Evolutionary conservation across 495 filamentous ascomycete genomes (phyloP).

Genomic region (Hypoxylon cercidicola): DNA sequence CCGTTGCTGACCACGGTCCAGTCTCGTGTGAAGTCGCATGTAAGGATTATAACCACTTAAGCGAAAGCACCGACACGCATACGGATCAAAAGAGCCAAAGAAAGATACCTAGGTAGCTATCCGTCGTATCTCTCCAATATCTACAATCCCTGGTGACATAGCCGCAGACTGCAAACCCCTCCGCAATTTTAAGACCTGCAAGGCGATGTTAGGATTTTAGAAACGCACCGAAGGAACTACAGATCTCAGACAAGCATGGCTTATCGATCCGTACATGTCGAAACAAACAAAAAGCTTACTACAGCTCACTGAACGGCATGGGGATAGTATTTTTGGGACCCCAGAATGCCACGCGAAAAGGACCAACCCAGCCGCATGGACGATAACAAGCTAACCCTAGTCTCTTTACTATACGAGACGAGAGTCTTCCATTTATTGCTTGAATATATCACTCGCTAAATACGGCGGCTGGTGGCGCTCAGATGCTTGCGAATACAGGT

Average conservation of each 20-base stretch:
- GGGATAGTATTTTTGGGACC: conserved; percentile 11
- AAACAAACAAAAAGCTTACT: conserved; percentile 34
- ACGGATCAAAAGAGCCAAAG: conserved; percentile 19
- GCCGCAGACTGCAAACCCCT: conserved; percentile 36
- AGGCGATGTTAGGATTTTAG: conserved; percentile 32
- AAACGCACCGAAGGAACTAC: conserved; percentile 13
- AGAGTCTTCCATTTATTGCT: conserved; percentile 4
- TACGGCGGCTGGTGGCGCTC: conserved; percentile 25
- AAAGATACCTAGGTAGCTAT: conserved; percentile 6
- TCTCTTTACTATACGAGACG: neutral
- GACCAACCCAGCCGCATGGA: conserved; percentile 5
- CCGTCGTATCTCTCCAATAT: conserved; percentile 19
- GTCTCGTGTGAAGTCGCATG: conserved; percentile 14
- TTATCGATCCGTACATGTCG: conserved; percentile 27
- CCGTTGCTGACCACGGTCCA: conserved; percentile 12
- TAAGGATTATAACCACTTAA: conserved; percentile 17
- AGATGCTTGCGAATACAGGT: neutral
- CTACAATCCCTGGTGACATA: conserved; percentile 23
- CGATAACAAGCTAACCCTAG: conserved; percentile 8
- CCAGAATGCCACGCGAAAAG: conserved; percentile 14
- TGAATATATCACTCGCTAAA: conserved; percentile 14
- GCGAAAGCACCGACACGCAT: conserved; percentile 11
- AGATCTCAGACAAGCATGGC: conserved; percentile 15
- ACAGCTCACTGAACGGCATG: conserved; percentile 22
- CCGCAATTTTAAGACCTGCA: conserved; percentile 40